Base-by-base conservation (phyloP, 2,329 filamentous ascomycete genomes). In the Pseudocercospora crystallina region DNA sequence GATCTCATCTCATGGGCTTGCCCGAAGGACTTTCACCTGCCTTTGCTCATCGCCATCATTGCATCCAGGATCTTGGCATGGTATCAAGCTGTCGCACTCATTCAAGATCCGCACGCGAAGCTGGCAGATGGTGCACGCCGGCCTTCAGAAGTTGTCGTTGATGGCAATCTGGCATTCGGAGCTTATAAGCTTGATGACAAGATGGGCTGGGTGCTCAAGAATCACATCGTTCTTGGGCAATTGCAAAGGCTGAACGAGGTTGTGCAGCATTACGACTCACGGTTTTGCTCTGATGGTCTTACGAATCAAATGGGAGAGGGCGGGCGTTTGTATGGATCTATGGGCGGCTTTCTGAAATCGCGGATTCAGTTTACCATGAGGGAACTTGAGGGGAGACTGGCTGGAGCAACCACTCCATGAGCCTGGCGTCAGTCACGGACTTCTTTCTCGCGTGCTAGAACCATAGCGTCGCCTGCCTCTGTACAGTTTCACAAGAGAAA, bases 181-280 rank as follows among this genome's bases (percentile, higher is more conserved):
- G 46, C 49, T 0, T 58, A 58, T 20, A 47, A 46, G 34, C 37
- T 58, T 4, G 53, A 58, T 26, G 56, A 54, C 15, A 39, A 46
- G 15, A 48, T 52, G 34, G 47, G 51, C 20, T 54, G 53, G 51
- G 41, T 47, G 7, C 35, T 59, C 1, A 56, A 54, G 45, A 54
- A 59, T 40, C 56, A 56, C 17, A 52, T 59, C 34, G 51, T 57
- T 13, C 37, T 54, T 26, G 56, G 50, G 10, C 56, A 59, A 10
- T 31, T 59, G 31, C 53, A 56, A 35, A 43, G 49, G n/a, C 29
- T 59, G 17, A 54, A 37, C 29, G 53, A 56, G 4, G 39, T 52
- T 30, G 40, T 57, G 12, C 10, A 33, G 17, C 40, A 31, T 2
- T 58, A 45, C 17, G 34, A 55, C 29, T 35, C 41, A 14, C 37